A percentile compares a stretch with the other conserved stretches of the same genome.
Evolutionary conservation across 495 filamentous ascomycete genomes (phyloP).

Genomic region (Penicillium robsamsonii): DNA sequence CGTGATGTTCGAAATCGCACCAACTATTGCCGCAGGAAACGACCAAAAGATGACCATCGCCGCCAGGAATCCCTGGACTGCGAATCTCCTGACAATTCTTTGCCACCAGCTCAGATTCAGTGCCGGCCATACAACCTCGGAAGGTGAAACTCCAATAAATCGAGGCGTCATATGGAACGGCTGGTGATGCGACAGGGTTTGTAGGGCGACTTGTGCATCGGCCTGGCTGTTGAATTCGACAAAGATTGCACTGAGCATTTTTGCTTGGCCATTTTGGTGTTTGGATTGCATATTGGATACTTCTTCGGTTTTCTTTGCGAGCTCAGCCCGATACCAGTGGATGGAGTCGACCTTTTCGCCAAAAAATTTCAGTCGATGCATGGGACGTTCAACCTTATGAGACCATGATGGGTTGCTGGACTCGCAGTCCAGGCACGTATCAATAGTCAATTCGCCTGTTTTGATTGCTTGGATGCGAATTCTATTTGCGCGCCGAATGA

Average conservation of each 20-base stretch:
- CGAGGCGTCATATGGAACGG: constrained; percentile 83
- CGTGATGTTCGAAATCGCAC: constrained; percentile 74
- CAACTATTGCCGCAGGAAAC: constrained; percentile 80
- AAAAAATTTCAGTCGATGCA: constrained; percentile 51
- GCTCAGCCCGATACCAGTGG: constrained; percentile 72
- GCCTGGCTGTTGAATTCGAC: constrained; percentile 78
- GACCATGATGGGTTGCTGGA: constrained; percentile 47
- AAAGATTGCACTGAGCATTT: constrained; percentile 68
- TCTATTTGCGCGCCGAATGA: constrained; percentile 61
- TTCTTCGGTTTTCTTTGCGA: constrained; percentile 67
- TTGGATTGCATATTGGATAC: constrained; percentile 62
- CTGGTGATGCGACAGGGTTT: constrained; percentile 79
- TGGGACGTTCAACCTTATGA: constrained; percentile 51
- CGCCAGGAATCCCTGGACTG: constrained; percentile 63
- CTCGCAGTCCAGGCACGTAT: constrained; percentile 39
- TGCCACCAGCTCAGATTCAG: constrained; percentile 84
- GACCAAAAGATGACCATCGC: constrained; percentile 89
- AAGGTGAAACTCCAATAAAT: constrained; percentile 73
- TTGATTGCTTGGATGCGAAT: constrained; percentile 46
- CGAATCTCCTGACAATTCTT: constrained; percentile 63
- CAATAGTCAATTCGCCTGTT: constrained; percentile 22
- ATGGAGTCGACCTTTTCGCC: constrained; percentile 82
- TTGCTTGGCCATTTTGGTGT: constrained; percentile 45
- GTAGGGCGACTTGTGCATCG: constrained; percentile 77
- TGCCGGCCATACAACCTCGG: constrained; percentile 80